These are phyloP conservation scores for Penicillium macrosclerotiorum DNA, from an alignment of 495 filamentous ascomycete genomes.

Conservation along the genomic window DNA sequence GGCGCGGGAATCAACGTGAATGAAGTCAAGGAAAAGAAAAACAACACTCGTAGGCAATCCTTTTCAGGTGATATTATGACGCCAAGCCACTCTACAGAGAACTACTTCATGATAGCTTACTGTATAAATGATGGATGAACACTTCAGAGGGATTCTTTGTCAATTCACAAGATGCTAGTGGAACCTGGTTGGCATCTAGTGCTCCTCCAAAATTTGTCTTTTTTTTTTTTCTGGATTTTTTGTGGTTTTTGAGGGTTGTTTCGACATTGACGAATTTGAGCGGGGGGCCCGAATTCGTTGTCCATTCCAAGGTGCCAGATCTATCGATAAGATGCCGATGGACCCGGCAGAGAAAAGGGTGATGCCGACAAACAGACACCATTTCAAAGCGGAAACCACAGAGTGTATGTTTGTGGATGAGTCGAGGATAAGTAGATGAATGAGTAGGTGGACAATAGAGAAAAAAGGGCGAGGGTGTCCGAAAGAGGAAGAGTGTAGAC, in stretches of 20 bases:
- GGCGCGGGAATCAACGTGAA: too few species aligned
- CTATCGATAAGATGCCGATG: conserved; percentile 1
- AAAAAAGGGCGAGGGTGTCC: too few species aligned
- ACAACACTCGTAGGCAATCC: background rate
- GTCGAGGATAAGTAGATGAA: too few species aligned
- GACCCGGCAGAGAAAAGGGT: too few species aligned
- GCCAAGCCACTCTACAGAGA: too few species aligned
- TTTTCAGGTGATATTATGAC: background rate
- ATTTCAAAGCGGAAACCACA: too few species aligned
- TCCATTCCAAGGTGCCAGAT: background rate
- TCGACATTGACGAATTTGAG: conserved; percentile 1
- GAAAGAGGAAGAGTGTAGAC: too few species aligned
- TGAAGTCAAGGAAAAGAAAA: too few species aligned
- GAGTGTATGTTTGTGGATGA: too few species aligned
- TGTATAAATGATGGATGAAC: background rate
- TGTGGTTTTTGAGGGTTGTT: conserved; percentile 2
- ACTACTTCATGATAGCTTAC: background rate
- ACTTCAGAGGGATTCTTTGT: conserved; percentile 27
- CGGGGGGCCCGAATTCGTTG: background rate
- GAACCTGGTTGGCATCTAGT: conserved; percentile 23
- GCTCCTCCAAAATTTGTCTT: conserved; percentile 30
- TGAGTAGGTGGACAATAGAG: too few species aligned
- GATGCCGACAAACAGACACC: too few species aligned
- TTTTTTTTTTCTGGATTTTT: conserved; percentile 9
- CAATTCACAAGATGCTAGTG: conserved; percentile 32